Base-by-base conservation (phyloP, 768 basidiomycete species). In the Filobasidium wieringae region DNA sequence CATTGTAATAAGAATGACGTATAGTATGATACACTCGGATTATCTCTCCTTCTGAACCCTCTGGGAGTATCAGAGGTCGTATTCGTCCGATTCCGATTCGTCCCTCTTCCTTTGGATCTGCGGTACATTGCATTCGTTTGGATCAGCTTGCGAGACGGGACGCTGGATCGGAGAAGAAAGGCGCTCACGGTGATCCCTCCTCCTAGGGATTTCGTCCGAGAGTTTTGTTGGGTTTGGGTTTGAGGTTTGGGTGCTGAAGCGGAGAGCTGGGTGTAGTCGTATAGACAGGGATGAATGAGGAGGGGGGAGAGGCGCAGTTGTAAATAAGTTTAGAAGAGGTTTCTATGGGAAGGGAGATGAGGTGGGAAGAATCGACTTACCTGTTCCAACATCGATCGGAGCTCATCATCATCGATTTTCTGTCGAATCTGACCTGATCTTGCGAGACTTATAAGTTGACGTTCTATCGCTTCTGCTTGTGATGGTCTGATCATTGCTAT, bases 21-120 rank as follows among this genome's bases (percentile, higher is more conserved):
- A 40, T 40, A 54, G 30, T 37, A 54, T 36, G 11, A n/a, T 7
- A 15, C 26, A 19, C 22, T 19, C 52, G 24, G 36, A 22, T 33
- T 49, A 14, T 15, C n/a, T 9, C 7, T 49, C 7, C 6, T 22
- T 11, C 12, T 5, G 47, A 27, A 2, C 3, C 24, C 17, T 27
- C 12, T 49, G 27, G 24, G 27, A 49, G 12, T 3, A 30, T 58
- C 62, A 72, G 29, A 73, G 55, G 43, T 73, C 72, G 58, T 73
- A 73, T 55, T 73, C 72, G 64, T 73, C 72, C 11, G 69, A 71
- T 54, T 73, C 72, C 0, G 68, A 70, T 49, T 70, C 68, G 40
- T 71, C 68, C 22, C 68, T 59, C 62, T 73, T 73, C 19, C 72
- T 60, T 52, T 73, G 72, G 14, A 73, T 73, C 72, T 73, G 53